These are phyloP conservation scores for Dryas octopetala DNA, from an alignment of 306 rosid species.

Conservation along the genomic window DNA sequence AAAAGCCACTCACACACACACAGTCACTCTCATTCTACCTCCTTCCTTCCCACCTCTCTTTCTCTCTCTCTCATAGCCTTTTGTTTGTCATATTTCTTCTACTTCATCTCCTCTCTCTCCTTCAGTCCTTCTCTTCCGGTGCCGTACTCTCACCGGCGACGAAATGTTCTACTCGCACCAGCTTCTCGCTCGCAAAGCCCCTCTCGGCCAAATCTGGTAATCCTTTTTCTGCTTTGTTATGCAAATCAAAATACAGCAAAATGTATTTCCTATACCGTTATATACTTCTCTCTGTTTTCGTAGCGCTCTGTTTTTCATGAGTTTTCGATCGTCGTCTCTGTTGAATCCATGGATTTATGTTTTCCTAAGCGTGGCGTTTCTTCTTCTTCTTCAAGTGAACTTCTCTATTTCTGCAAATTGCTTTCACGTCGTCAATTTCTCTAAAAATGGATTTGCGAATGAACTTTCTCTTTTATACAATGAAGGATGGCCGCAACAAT, in stretches of 20 bases:
- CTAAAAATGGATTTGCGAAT: background rate
- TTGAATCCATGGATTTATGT: background rate
- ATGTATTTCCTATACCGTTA: background rate
- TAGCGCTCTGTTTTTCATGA: background rate
- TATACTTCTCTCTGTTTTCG: background rate
- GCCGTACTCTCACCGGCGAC: background rate
- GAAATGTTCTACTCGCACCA: conserved; percentile 83
- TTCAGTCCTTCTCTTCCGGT: background rate
- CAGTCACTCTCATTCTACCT: background rate
- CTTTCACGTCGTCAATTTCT: background rate
- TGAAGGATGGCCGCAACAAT: conserved; percentile 59
- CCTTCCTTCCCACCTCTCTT: background rate
- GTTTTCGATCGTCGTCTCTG: background rate
- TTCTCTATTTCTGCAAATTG: background rate
- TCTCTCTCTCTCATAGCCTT: background rate
- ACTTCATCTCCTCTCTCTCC: background rate
- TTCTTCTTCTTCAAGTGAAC: background rate
- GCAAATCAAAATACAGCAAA: too few relatives aligned
- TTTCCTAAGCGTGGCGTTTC: too few relatives aligned
- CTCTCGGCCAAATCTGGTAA: conserved; percentile 87
- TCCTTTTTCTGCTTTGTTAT: background rate
- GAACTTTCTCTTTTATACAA: background rate
- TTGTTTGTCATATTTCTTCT: background rate
- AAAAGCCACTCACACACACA: background rate
- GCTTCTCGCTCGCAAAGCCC: conserved; percentile 84